Base-by-base conservation (phyloP, 2,329 filamentous ascomycete genomes). In the Epichloe gansuensis region DNA sequence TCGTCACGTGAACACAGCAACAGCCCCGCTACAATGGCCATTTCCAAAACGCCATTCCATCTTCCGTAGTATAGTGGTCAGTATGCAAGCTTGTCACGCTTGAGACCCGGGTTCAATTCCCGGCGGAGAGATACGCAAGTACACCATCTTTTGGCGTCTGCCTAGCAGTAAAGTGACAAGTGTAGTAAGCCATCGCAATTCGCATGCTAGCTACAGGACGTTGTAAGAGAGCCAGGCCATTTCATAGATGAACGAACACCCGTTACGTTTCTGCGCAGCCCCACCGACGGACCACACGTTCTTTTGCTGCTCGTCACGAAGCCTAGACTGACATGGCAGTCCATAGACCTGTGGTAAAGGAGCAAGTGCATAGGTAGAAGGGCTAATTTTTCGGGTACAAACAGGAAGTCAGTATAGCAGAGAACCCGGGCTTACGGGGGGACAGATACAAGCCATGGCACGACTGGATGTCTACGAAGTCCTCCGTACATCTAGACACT, bases 91-190 rank as follows among this genome's bases (percentile, higher is more conserved):
- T 50, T 50, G 48, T 50, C 48, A 43, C 48, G 48, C 48, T 50
- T 50, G 48, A 50, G 48, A 50, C 48, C 48, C 48, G 39, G 48
- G 48, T 50, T 50, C 48, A 50, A 50, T 50, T 50, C 48, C 48
- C 48, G 48, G 48, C 39, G 39, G 48, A 50, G 17, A 21, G 17
- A 21, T 21, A 21, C 2, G 17, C 17, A 21, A 21, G 17, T 21
- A 21, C 2, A 21, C 17, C 17, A 21, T 21, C 17, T 21, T 21
- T 21, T 21, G 17, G 17, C 17, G 17, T 21, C 17, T 21, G 17
- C 17, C 17, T 2, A 21, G 17, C 17, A 21, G 17, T 21, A 21
- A 21, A 21, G 17, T 21, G 2, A 21, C 2, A 2, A 17, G 17
- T 21, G 2, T 21, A 17, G 17, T 17, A 17, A 17, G 17, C 17